phyloP scores from a whole-genome alignment of 495 filamentous ascomycete genomes.

The Penicillium argentinense region DNA sequence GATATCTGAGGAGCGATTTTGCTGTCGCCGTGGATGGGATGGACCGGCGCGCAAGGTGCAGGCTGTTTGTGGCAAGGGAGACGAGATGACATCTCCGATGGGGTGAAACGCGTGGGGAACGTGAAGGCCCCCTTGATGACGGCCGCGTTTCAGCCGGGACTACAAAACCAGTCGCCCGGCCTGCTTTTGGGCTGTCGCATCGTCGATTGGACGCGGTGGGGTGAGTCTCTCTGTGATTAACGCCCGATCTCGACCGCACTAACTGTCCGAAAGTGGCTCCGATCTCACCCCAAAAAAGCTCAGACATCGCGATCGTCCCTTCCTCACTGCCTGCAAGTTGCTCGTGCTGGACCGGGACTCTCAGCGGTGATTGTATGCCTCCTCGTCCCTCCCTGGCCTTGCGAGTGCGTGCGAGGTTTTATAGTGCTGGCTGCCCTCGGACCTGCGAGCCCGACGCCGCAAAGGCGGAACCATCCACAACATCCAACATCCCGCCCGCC shows the following conservation, averaged over 20 bases:
- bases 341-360: too few species aligned
- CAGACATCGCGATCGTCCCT: slow-evolving; percentile 17
- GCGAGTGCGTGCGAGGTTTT: too few species aligned
- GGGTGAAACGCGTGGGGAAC: slow-evolving; percentile 19
- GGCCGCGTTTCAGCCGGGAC: background rate
- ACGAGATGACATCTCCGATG: slow-evolving; percentile 12
- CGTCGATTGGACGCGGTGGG: background rate
- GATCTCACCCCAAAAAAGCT: slow-evolving; percentile 27
- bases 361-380: too few species aligned
- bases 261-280: slow-evolving; percentile 25
- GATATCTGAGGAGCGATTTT: too few species aligned
- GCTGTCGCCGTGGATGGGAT: too few species aligned
- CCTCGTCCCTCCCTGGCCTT: too few species aligned
- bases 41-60: too few species aligned
- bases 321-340: too few species aligned
- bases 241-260: slow-evolving; percentile 23
- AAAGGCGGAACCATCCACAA: too few species aligned
- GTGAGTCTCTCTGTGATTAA: slow-evolving; percentile 17
- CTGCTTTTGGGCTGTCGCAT: background rate
- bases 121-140: background rate
- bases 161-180: background rate
- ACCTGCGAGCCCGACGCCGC: too few species aligned
- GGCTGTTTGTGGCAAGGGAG: slow-evolving; percentile 10
- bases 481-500: too few species aligned
- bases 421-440: too few species aligned